Base-by-base conservation (phyloP, 768 basidiomycete species). In the Rhizopogon vesiculosus region DNA sequence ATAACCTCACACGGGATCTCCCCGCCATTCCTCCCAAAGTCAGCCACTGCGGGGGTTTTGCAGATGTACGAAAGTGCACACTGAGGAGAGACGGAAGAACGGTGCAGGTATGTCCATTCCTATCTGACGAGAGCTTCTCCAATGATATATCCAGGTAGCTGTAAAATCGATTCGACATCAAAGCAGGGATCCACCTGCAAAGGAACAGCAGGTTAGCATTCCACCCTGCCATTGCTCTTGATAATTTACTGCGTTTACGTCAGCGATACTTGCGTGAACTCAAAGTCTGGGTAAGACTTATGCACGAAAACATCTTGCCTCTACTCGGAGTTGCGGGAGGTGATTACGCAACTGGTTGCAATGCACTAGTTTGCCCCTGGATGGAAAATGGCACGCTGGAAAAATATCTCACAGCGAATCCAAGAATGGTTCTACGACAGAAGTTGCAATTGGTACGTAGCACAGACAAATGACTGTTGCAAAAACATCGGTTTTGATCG, bases 351-450 rank as follows among this genome's bases (percentile, higher is more conserved):
- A 51, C 53, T 12, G 66, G 68, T 38, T 35, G 18, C 2, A 1
- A 19, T 35, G 46, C 18, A 19, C 62, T 67, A 59, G 65, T 73
- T 45, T 72, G 65, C 56, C 72, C 72, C 5, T 72, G 72, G 71
- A 57, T 64, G 45, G 16, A 19, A 28, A 64, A 68, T 19, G 68
- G 68, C n/a, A 66, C 63, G 38, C 53, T 72, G 8, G 45, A 55
- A 12, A 7, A 5, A 8, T 70, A 71, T 38, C 42, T 74, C 25
- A 8, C 22, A 5, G 7, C 22, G 22, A 8, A 35, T 35, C 33
- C 46, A 2, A 9, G 5, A 9, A 16, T 48, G 19, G 46, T 5
- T 33, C 33, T 35, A 15, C 46, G 2, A 48, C 46, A 35, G 19
- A 48, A 9, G 19, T 35, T 48, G 7, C 33, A 15, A 35, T 7